These are phyloP conservation scores for grape (Vitis vinifera) DNA, from an alignment of 164 flowering plant genomes.

Conservation along the genomic window DNA sequence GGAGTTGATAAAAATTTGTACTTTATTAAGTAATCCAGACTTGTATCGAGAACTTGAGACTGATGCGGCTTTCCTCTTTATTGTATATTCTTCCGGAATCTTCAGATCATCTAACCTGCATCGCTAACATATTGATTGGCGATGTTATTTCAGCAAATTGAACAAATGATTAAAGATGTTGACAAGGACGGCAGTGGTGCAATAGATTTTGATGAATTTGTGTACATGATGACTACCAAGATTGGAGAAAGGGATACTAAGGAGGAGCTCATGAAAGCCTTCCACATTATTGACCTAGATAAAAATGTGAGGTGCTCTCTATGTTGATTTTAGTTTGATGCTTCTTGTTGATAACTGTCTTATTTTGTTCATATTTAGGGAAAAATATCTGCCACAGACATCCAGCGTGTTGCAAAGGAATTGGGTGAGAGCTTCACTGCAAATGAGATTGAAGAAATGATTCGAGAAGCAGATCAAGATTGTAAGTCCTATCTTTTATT, in stretches of 20 bases:
- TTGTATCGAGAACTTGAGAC: too few relatives aligned
- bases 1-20: too few relatives aligned
- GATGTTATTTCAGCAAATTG: slow-evolving; percentile 78
- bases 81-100: neutral
- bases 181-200: slow-evolving; percentile 99
- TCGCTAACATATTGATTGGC: neutral
- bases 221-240: slow-evolving; percentile 94
- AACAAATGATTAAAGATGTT: slow-evolving; percentile 94
- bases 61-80: neutral
- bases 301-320: slow-evolving; percentile 52
- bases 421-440: slow-evolving; percentile 69
- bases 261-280: slow-evolving; percentile 94
- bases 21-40: too few relatives aligned
- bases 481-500: slow-evolving; percentile 44
- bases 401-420: slow-evolving; percentile 65
- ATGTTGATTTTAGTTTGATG: neutral
- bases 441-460: slow-evolving; percentile 72
- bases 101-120: neutral
- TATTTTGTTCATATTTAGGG: slow-evolving; percentile 47
- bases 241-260: slow-evolving; percentile 94
- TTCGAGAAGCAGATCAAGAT: slow-evolving; percentile 84
- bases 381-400: slow-evolving; percentile 79
- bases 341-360: slow-evolving; percentile 4
- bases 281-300: slow-evolving; percentile 80
- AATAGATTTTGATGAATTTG: slow-evolving; percentile 94